A percentile compares a stretch with the other conserved stretches of the same genome.
Evolutionary conservation across 2,329 filamentous ascomycete genomes (phyloP).

Genomic region (Thielaviopsis euricoi): DNA sequence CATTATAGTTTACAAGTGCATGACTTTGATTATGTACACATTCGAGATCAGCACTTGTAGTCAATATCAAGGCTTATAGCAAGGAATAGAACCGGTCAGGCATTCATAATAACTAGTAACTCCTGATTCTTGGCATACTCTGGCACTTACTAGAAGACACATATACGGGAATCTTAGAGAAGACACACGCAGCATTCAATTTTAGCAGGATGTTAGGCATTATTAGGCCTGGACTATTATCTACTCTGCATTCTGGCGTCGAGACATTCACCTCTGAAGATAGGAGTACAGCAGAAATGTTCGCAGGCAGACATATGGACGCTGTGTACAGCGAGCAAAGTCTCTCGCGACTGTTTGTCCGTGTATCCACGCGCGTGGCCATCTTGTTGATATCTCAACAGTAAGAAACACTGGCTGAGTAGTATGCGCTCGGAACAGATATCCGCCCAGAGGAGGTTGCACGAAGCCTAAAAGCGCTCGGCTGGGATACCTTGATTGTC

Average conservation of each 20-base stretch:
- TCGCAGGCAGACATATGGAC: not conserved
- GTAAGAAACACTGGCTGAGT: not conserved
- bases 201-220: not conserved
- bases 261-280: not conserved
- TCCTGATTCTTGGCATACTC: not conserved
- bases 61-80: not conserved
- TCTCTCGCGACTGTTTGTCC: no score
- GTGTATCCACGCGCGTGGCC: no score
- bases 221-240: no score
- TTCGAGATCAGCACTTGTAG: not conserved
- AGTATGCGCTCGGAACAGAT: not conserved
- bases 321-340: no score
- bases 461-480: not conserved
- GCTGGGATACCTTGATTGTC: not conserved
- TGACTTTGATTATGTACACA: no score
- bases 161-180: no score
- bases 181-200: not conserved
- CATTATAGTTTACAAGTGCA: not conserved
- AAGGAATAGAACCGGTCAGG: not conserved
- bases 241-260: not conserved
- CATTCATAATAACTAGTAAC: not conserved
- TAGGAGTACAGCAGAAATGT: not conserved
- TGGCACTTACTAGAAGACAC: not conserved
- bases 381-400: not conserved
- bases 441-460: not conserved